Evolutionary conservation across 2,329 filamentous ascomycete species (phyloP).

Genomic region (Escovopsis weberi): DNA sequence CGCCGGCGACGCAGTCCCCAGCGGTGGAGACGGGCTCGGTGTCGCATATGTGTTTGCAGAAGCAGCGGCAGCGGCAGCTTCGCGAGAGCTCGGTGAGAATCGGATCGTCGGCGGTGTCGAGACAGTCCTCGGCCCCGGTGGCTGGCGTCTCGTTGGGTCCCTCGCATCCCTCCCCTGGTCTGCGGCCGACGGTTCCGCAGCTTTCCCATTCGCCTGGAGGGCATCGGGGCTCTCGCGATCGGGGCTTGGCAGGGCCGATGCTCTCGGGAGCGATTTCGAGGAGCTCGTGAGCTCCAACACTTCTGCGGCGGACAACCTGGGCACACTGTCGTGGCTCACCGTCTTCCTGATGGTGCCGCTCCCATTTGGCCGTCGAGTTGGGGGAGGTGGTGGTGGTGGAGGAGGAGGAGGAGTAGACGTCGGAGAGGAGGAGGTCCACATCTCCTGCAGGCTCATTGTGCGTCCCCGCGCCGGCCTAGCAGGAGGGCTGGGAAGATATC

Average conservation of each 20-base stretch:
- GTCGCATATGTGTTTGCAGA: background rate
- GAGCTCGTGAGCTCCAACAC: constrained; percentile 43
- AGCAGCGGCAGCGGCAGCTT: constrained; percentile 4
- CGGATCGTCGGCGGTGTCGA: constrained; percentile 39
- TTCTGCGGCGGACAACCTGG: constrained; percentile 41
- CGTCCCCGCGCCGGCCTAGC: constrained; percentile 1
- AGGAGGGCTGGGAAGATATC: too few species aligned
- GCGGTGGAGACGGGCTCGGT: constrained; percentile 9
- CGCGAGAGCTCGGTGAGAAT: constrained; percentile 11
- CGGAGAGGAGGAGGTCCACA: too few species aligned
- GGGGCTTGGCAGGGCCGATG: constrained; percentile 22
- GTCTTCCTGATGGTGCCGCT: constrained; percentile 18
- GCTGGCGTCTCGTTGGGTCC: constrained; percentile 18
- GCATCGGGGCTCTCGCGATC: constrained; percentile 19
- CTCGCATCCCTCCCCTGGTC: constrained; percentile 7
- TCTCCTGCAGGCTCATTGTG: background rate
- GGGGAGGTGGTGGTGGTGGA: too few species aligned
- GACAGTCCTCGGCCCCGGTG: constrained; percentile 26
- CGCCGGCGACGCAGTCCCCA: constrained; percentile 12
- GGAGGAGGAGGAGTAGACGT: too few species aligned
- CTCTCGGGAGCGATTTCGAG: constrained; percentile 43
- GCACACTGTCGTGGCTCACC: constrained; percentile 28
- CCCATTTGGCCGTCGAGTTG: constrained; percentile 2
- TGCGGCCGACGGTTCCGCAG: constrained; percentile 10
- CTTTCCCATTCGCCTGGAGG: constrained; percentile 12